These are phyloP conservation scores for Penstemon newberryi DNA, from an alignment of 257 asterid genomes.

Conservation along the genomic window DNA sequence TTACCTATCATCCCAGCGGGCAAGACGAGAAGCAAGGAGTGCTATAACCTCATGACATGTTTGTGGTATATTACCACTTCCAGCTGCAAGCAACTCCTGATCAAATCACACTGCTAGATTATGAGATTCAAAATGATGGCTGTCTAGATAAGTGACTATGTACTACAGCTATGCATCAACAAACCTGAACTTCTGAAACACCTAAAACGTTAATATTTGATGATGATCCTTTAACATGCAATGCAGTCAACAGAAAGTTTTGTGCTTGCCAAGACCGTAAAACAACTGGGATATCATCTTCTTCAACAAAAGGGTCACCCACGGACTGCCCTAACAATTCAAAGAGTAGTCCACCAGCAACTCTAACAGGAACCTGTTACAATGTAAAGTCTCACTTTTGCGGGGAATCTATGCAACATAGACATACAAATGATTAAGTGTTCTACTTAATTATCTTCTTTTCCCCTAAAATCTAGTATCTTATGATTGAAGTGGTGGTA, in stretches of 20 bases:
- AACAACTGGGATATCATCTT: conserved; percentile 50
- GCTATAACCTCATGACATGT: conserved; percentile 53
- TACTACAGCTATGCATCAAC: conserved; percentile 22
- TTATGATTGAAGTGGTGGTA: neutral
- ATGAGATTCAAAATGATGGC: neutral
- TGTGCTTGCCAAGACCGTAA: conserved; percentile 52
- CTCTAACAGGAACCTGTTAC: conserved; percentile 53
- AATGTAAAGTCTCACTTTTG: conserved; percentile 8
- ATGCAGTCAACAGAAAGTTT: conserved; percentile 43
- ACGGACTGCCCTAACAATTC: conserved; percentile 55
- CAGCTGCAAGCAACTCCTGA: conserved; percentile 53
- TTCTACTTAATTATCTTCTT: neutral
- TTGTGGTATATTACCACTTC: conserved; percentile 45
- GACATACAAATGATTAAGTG: neutral
- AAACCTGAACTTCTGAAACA: conserved; percentile 51
- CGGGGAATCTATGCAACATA: neutral
- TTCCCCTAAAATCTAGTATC: neutral
- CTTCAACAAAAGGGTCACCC: conserved; percentile 40
- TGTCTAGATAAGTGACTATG: neutral
- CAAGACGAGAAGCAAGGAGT: conserved; percentile 49
- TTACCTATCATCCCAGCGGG: conserved; percentile 54
- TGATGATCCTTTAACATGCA: conserved; percentile 49
- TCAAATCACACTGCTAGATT: conserved; percentile 13
- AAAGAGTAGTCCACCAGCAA: conserved; percentile 51
- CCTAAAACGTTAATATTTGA: conserved; percentile 44